Evolutionary conservation across 2,329 filamentous ascomycete genomes (phyloP), one percentile per base, ranked within the genome.

Genomic region (Gliomastix tumulicola): DNA sequence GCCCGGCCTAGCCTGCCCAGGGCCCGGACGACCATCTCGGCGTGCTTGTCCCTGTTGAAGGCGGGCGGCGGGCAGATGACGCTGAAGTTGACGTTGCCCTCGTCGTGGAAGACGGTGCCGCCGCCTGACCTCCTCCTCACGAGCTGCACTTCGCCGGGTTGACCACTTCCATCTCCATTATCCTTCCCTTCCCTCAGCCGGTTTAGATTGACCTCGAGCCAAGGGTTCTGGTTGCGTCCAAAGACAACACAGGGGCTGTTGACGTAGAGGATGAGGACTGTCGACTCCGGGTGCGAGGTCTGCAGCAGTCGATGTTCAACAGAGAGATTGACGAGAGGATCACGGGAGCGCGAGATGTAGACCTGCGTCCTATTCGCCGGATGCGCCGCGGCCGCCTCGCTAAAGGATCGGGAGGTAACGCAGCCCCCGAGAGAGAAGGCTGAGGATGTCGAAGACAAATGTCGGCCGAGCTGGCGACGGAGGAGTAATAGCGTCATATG

Each of bases 141-240:
- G 11, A 95, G 77, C 40, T 70, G 49, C 25, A 77, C 27, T 12
- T 23, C 5, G 8, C 20, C 27, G 8, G 16, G 33, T 10, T 25
- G 2, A 7, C 17, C n/a, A n/a, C n/a, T n/a, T n/a, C 34, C 34
- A 34, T 18, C 33, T 9, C 11, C 22, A 18, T 19, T 16, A 7
- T 1, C 44, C 43, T 42, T 13, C n/a, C n/a, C 30, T 32, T 11
- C 30, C n/a, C 30, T 50, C 3, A 94, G 65, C 2, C 77, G 67
- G 27, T 63, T 63, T 8, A 96, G 71, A 55, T 94, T 86, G 43
- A 87, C 80, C 65, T 98, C 92, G 8, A 87, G 71, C 92, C 90
- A 98, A 37, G 92, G 92, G 57, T 98, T 98, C 65, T 98, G 92
- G 58, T 98, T 98, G 41, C 92, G 81, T 30, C 92, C 92, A 47